Base-by-base conservation (phyloP, 306 rosid species). In the Gleditsia sinensis region DNA sequence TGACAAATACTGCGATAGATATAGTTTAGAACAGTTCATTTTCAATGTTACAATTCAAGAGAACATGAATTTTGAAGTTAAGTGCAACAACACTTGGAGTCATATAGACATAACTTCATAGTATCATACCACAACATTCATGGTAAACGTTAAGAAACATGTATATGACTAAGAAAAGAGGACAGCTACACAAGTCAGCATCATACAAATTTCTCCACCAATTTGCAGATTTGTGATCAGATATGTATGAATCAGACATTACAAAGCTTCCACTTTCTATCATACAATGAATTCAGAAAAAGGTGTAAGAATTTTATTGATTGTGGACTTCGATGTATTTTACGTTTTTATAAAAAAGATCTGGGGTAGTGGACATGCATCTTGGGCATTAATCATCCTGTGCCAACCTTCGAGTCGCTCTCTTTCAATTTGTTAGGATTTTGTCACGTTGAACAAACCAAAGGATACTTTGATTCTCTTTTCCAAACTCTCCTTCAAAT, bases 221-320 rank as follows among this genome's bases (percentile, higher is more conserved):
- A 37, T 62, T 36, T 62, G 20, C 49, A 36, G 69, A 34, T 70
- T 36, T 53, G 12, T 13, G 24, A 70, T 24, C 1, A 17, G 50
- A 64, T 39, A 17, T 17, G n/a, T 10, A 36, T 12, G 64, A 70
- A 70, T 4, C 6, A 36, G 14, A 36, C 33, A 23, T 6, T 39
- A 27, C 51, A 69, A 13, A 53, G 28, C 43, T 36, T 70, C 2
- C 53, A 3, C 51, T 19, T 67, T 19, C 46, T 13, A 8, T 33
- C n/a, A 36, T 43, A 72, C 59, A 30, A 48, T 50, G 42, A 56
- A 40, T 70, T 71, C 54, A 68, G 19, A 68, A 40, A 39, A 50
- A 23, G 65, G 71, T n/a, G n/a, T n/a, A n/a, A n/a, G n/a, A n/a
- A n/a, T n/a, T n/a, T n/a, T n/a, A n/a, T n/a, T n/a, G n/a, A n/a